Evolutionary conservation across 148 eudicot genomes (phyloP), one percentile per base, ranked within the genome.

Genomic region (Amaranthus palmeri): DNA sequence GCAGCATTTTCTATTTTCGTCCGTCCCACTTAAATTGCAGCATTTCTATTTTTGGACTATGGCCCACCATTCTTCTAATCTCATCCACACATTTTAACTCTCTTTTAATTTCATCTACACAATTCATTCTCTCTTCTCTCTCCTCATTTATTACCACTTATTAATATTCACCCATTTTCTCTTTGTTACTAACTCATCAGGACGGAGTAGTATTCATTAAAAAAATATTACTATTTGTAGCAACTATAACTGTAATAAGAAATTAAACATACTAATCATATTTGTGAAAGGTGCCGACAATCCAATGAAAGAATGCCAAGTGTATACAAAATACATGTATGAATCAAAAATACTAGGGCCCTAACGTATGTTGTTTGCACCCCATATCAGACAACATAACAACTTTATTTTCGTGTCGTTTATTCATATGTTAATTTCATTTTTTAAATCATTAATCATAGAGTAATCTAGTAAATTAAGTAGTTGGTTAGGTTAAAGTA

Each of bases 241-340:
- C 36, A 25, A 25, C 1, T 25, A 25, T 25, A 25, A 25, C 36
- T 25, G 0, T 36, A 46, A 1, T 8, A 61, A 10, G 44, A 40
- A 61, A 25, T 18, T 58, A 18, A 13, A 36, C 17, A 17, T 57
- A 7, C 53, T 45, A 65, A 45, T 8, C 25, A 17, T 65, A 43
- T 49, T 65, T 65, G n/a, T 17, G 54, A 65, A 65, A 65, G 69
- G 14, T 49, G n/a, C 54, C 69, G 54, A 8, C 69, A 43, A 65
- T 15, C 69, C 69, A 65, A 49, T 65, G 1, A 65, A 4, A 10
- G 18, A 6, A 0, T 1, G 43, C 55, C 69, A 65, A 65, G 3
- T 65, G 12, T 4, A 45, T n/a, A 8, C 10, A 25, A 25, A 25
- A 25, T 25, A 25, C 36, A 25, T 25, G n/a, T 12, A 65, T 47